Evolutionary conservation across 352 stramenopile species (phyloP), one percentile per base, ranked within the genome.

Genomic region (Phytopythium sindhum): DNA sequence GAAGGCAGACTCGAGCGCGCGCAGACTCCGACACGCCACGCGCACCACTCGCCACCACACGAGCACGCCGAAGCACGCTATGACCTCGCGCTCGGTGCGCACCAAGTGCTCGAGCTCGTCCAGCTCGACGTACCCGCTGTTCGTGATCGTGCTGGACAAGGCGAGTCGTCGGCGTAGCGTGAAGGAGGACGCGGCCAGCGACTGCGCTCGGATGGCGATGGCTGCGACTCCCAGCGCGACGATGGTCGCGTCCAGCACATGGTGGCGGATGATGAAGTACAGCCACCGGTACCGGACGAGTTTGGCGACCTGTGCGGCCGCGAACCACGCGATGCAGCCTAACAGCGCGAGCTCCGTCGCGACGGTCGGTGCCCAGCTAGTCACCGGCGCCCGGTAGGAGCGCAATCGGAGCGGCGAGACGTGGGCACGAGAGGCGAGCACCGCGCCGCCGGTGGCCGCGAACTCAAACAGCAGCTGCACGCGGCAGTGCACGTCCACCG

Each of bases 41-140:
- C 78, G 77, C 24, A 85, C 33, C 10, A 89, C 58, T 1, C 80
- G 77, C 74, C 72, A 86, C 80, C 82, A 88, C 76, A 91, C 88
- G 28, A 89, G 63, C 14, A 81, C 64, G 0, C 62, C 73, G 17
- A 75, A 77, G 51, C 55, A 71, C 24, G 78, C 82, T 14, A 72
- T 73, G 31, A 85, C 24, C 6, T 62, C 31, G 0, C 71, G 69
- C 52, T 91, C 80, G 17, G 63, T 73, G 0, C 64, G 66, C 48
- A 81, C 24, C 28, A 81, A 65, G 11, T 72, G 47, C 14, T 67
- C 69, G 17, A 63, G 68, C 7, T 61, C 61, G 24, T 65, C 42
- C 9, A 90, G 67, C 52, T 75, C 70, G 0, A 86, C 67, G 44
- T 81, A 86, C 14, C 63, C 64, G 11, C 60, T 56, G 19, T 77